Conservation (phyloP, 371 early-diverging fungal species). For the Amoeboaphelidium occidentale region DNA sequence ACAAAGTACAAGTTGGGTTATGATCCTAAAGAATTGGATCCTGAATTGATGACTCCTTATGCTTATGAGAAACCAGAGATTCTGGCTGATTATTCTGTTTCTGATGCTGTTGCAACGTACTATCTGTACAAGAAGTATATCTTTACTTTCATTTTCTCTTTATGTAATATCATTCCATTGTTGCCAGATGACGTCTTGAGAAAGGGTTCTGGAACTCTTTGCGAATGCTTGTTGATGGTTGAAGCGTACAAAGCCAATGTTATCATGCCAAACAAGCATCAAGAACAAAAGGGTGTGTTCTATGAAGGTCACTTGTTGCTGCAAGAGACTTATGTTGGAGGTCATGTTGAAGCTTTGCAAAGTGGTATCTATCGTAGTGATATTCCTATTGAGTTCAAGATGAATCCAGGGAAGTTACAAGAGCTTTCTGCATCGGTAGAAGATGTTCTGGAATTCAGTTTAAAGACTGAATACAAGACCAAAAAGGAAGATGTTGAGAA, state of each 20-base stretch:
- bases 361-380: slow-evolving; percentile 97
- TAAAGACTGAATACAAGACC: slow-evolving; percentile 51
- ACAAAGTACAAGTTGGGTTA: slow-evolving; percentile 94
- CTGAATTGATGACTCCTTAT: slow-evolving; percentile 89
- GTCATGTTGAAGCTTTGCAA: slow-evolving; percentile 96
- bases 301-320: slow-evolving; percentile 81
- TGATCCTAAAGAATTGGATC: slow-evolving; percentile 96
- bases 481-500: slow-evolving; percentile 37
- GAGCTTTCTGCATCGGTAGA: slow-evolving; percentile 74
- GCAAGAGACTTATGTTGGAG: slow-evolving; percentile 95
- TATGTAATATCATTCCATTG: slow-evolving; percentile 96
- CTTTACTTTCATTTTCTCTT: slow-evolving; percentile 96
- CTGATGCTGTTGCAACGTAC: slow-evolving; percentile 99
- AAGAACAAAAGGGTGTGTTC: slow-evolving; percentile 38
- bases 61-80: slow-evolving; percentile 83
- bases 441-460: slow-evolving; percentile 61
- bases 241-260: slow-evolving; percentile 77
- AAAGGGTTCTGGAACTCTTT: slow-evolving; percentile 94
- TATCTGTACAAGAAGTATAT: slow-evolving; percentile 99
- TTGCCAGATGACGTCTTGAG: slow-evolving; percentile 89
- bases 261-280: slow-evolving; percentile 90
- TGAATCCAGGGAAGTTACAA: slow-evolving; percentile 48
- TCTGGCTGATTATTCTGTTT: slow-evolving; percentile 97
- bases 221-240: slow-evolving; percentile 94
- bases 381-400: slow-evolving; percentile 58